Conservation (phyloP, 805 yeast species). For the Allodekkera sacchari region DNA sequence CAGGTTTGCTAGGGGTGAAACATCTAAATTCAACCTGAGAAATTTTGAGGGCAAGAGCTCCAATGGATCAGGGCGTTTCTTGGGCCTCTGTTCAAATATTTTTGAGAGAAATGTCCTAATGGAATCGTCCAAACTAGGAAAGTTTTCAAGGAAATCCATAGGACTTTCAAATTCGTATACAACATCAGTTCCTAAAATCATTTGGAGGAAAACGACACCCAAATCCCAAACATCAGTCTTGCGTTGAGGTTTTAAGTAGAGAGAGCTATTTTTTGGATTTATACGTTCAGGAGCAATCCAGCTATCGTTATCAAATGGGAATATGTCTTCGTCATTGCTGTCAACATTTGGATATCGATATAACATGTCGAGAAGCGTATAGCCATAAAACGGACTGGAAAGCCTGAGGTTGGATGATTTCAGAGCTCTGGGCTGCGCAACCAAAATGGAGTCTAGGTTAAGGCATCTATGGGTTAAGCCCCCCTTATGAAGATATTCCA, state of each 20-base stretch:
- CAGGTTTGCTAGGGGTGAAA: constrained; percentile 21
- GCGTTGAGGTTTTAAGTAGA: constrained; percentile 45
- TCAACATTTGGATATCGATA: constrained; percentile 23
- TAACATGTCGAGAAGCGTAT: constrained; percentile 33
- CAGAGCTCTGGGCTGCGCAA: constrained; percentile 41
- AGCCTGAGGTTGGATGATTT: constrained; percentile 53
- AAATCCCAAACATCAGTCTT: constrained; percentile 92
- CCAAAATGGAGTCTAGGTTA: constrained; percentile 48
- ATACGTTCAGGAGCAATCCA: constrained; percentile 83
- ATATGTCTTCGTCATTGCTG: constrained; percentile 13
- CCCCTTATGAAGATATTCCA: constrained; percentile 77
- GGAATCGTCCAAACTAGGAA: constrained; percentile 36
- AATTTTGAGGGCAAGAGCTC: constrained; percentile 82
- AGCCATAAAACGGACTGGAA: constrained; percentile 52
- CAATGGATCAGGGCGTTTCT: constrained; percentile 72
- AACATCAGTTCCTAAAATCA: constrained; percentile 52
- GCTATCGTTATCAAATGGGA: constrained; percentile 23
- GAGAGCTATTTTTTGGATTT: constrained; percentile 13
- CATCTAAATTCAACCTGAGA: constrained; percentile 57
- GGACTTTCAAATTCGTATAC: constrained; percentile 52
- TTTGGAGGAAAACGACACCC: constrained; percentile 68
- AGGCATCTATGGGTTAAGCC: constrained; percentile 73
- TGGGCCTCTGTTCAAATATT: constrained; percentile 56
- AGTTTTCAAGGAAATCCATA: constrained; percentile 44
- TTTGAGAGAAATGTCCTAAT: constrained; percentile 57